phyloP scores from a whole-genome alignment of 306 rosid species.

The Ormosia emarginata region DNA sequence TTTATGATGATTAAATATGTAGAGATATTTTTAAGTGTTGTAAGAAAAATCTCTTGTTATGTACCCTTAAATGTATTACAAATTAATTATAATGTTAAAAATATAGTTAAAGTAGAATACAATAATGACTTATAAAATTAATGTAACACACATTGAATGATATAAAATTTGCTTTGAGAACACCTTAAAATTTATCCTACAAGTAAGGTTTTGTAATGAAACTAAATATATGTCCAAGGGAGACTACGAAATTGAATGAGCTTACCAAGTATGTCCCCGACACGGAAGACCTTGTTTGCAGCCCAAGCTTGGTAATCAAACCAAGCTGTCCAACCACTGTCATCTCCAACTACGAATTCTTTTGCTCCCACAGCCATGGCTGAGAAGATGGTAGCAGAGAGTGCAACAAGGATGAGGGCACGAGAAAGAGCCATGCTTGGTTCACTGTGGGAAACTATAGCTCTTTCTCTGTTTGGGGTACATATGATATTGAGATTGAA shows the following conservation, averaged over 20 bases:
- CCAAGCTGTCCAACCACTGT: slow-evolving; percentile 6
- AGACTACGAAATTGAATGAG: not conserved
- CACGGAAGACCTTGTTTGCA: slow-evolving; percentile 23
- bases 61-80: no score
- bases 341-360: slow-evolving; percentile 29
- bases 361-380: not conserved
- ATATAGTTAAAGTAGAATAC: no score
- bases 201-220: not conserved
- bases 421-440: slow-evolving; percentile 8
- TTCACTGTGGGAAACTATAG: not conserved
- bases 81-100: no score
- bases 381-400: slow-evolving; percentile 18
- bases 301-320: slow-evolving; percentile 32
- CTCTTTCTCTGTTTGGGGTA: not conserved
- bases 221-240: not conserved
- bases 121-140: no score
- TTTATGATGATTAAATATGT: no score
- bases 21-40: no score
- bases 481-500: not conserved
- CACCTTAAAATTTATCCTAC: no score
- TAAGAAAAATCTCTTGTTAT: no score
- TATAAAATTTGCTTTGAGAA: no score
- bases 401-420: not conserved
- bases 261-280: slow-evolving; percentile 30
- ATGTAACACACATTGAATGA: no score